Percentiles rank a stretch among this genome's conserved stretches.
Evolutionary conservation across 1,284 basidiomycete genomes (phyloP).

Genomic region (Cryptococcus sp.): DNA sequence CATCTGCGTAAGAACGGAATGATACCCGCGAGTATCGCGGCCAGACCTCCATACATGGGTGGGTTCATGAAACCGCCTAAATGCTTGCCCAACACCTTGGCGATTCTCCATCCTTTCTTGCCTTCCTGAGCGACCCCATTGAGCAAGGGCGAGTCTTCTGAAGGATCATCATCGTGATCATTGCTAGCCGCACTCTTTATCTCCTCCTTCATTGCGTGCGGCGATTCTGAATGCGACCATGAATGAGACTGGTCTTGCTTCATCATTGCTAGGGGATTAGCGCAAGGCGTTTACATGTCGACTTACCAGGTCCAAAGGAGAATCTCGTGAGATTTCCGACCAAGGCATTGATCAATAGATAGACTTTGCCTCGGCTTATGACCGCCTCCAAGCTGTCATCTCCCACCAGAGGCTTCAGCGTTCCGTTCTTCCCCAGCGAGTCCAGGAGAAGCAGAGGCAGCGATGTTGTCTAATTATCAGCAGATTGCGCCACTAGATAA

Average conservation of each 20-base stretch:
- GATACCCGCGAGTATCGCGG: constrained; percentile 40
- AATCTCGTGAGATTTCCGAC: constrained; percentile 39
- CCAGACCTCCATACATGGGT: constrained; percentile 42
- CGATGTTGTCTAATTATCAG: constrained; percentile 26
- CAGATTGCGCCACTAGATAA: too few species aligned
- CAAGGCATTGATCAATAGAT: constrained; percentile 46
- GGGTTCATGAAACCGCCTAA: constrained; percentile 33
- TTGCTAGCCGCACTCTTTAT: constrained; percentile 18
- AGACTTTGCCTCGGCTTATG: constrained; percentile 38
- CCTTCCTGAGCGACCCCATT: constrained; percentile 19
- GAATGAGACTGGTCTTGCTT: constrained; percentile 17
- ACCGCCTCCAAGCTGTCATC: constrained; percentile 29
- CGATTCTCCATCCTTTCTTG: constrained; percentile 15
- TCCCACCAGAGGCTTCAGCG: constrained; percentile 34
- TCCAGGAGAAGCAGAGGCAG: constrained; percentile 46
- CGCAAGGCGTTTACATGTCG: neutral
- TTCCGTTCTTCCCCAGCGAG: constrained; percentile 42
- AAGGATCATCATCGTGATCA: constrained; percentile 21
- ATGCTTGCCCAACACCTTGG: constrained; percentile 15
- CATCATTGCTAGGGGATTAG: constrained; percentile 18
- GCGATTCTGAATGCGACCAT: constrained; percentile 28
- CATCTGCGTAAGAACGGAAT: constrained; percentile 37
- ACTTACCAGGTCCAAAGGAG: constrained; percentile 29
- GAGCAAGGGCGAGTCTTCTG: constrained; percentile 24
- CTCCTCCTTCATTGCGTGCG: constrained; percentile 18